A percentile compares a stretch with the other conserved stretches of the same genome.
phyloP scores from a whole-genome alignment of 805 yeast species.

The Tetrapisispora pingtungensis region DNA sequence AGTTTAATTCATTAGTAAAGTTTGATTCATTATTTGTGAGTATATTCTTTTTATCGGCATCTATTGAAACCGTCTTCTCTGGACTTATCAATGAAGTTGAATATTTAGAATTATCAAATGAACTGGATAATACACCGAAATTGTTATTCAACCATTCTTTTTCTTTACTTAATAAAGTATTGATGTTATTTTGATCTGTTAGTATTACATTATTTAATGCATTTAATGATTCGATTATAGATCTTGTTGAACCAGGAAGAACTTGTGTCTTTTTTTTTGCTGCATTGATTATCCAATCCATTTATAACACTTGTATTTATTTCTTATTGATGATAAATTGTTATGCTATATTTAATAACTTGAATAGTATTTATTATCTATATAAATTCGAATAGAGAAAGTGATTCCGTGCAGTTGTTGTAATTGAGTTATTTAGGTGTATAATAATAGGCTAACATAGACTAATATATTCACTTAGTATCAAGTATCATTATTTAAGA shows the following conservation, averaged over 20 bases:
- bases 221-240: constrained; percentile 26
- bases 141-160: constrained; percentile 17
- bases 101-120: constrained; percentile 1
- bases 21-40: not conserved
- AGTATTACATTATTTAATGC: constrained; percentile 17
- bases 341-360: too few species aligned
- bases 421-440: too few species aligned
- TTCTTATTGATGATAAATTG: too few species aligned
- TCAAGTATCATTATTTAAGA: too few species aligned
- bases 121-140: constrained; percentile 1
- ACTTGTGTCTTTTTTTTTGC: constrained; percentile 22
- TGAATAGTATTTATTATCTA: too few species aligned
- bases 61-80: constrained; percentile 3
- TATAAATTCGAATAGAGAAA: too few species aligned
- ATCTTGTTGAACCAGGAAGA: constrained; percentile 24
- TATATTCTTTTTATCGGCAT: not conserved
- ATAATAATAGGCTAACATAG: too few species aligned
- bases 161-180: constrained; percentile 11
- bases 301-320: constrained; percentile 2
- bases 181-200: constrained; percentile 16
- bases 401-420: too few species aligned
- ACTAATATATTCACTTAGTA: too few species aligned
- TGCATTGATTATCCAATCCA: constrained; percentile 27
- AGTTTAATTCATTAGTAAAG: not conserved
- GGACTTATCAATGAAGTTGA: constrained; percentile 1